A percentile compares a stretch with the other conserved stretches of the same genome.
Evolutionary conservation across 2,329 filamentous ascomycete genomes (phyloP).

Genomic region (Fusarium caatingaense): DNA sequence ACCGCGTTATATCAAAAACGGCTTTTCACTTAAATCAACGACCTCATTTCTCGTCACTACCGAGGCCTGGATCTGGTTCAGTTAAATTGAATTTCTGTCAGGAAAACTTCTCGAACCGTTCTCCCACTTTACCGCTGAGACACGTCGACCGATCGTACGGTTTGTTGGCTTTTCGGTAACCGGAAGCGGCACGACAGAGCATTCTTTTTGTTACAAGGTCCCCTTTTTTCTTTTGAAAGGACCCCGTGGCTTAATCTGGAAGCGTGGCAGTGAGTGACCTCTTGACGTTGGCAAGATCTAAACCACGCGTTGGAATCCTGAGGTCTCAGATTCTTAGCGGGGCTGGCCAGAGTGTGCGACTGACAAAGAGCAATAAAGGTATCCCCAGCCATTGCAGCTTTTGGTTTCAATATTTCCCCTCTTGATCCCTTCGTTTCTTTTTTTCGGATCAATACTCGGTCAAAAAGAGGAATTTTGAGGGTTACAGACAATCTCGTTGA

Average conservation of each 20-base stretch:
- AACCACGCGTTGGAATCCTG: slow-evolving; percentile 44
- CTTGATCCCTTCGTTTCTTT: slow-evolving; percentile 27
- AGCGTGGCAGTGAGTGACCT: slow-evolving; percentile 40
- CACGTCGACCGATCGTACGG: slow-evolving; percentile 31
- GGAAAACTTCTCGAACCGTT: slow-evolving; percentile 22
- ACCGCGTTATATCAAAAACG: slow-evolving; percentile 12
- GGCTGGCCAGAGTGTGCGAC: slow-evolving; percentile 39
- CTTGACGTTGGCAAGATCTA: slow-evolving; percentile 23
- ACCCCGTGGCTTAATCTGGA: slow-evolving; percentile 36
- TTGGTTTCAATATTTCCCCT: slow-evolving; percentile 34
- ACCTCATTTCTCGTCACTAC: slow-evolving; percentile 3
- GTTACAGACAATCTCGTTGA: slow-evolving; percentile 12
- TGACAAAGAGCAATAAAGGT: slow-evolving; percentile 42
- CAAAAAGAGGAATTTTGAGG: slow-evolving; percentile 19
- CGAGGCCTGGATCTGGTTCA: slow-evolving; percentile 22
- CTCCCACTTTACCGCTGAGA: slow-evolving; percentile 42
- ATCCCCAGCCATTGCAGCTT: slow-evolving; percentile 36
- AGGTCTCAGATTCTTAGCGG: slow-evolving; percentile 45
- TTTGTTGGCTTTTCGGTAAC: slow-evolving; percentile 21
- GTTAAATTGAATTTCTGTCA: slow-evolving; percentile 19
- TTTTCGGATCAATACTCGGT: slow-evolving; percentile 33
- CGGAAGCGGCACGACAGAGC: slow-evolving; percentile 33
- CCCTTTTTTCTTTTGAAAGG: slow-evolving; percentile 3
- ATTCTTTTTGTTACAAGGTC: slow-evolving; percentile 36
- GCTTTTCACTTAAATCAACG: slow-evolving; percentile 6